phyloP scores from a whole-genome alignment of 1,284 basidiomycete genomes.

The Cryptococcus floricola region DNA sequence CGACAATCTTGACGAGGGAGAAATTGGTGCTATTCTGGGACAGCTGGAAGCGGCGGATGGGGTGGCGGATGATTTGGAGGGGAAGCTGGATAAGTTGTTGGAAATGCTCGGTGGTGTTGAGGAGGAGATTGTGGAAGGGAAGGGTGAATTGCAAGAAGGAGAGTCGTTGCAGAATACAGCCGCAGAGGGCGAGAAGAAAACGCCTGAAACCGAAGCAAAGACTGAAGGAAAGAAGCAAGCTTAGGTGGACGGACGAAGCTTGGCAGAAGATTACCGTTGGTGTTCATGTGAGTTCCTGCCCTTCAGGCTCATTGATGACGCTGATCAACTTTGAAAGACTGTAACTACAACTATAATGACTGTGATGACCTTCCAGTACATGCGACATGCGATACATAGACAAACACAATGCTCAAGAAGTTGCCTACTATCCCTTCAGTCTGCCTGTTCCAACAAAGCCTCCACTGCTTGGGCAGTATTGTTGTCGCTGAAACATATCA shows the following conservation, averaged over 20 bases:
- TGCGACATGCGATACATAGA: background rate
- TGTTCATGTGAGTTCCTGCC: background rate
- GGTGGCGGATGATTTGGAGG: constrained; percentile 47
- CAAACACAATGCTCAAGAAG: background rate
- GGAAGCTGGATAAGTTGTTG: constrained; percentile 42
- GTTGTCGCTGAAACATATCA: constrained; percentile 52
- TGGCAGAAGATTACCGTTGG: no score
- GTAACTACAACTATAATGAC: background rate
- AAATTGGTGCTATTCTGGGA: constrained; percentile 37
- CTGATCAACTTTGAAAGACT: background rate
- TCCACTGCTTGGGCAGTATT: constrained; percentile 77
- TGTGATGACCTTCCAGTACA: background rate
- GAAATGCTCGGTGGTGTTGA: constrained; percentile 35
- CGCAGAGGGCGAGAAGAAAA: constrained; percentile 1
- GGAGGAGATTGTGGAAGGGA: constrained; percentile 22
- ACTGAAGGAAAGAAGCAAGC: background rate
- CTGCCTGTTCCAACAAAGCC: constrained; percentile 54
- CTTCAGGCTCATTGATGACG: background rate
- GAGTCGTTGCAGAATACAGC: background rate
- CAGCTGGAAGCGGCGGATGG: constrained; percentile 46
- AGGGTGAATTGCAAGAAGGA: constrained; percentile 6
- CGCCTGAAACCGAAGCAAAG: background rate
- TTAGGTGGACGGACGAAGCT: background rate
- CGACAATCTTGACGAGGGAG: constrained; percentile 9
- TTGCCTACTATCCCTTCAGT: constrained; percentile 8